Conservation (phyloP, 495 filamentous ascomycete genomes). For the Penicillium nucicola region DNA sequence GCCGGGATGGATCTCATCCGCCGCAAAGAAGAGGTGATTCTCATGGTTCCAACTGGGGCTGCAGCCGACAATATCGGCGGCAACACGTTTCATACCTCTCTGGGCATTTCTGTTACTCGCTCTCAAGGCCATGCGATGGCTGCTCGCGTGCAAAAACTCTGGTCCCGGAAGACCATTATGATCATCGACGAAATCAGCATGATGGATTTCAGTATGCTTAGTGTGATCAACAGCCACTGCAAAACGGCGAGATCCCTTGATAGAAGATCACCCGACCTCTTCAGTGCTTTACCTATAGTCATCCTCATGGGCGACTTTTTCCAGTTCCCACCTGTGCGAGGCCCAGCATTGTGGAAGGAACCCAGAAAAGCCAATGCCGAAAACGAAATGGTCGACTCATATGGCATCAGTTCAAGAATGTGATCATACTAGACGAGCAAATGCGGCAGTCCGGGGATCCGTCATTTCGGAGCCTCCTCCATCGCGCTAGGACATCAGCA, state of each 20-base stretch:
- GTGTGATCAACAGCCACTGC: neutral
- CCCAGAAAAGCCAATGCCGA: neutral
- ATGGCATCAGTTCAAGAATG: slow-evolving; percentile 9
- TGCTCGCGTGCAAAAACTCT: neutral
- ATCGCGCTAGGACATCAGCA: neutral
- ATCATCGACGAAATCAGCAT: slow-evolving; percentile 7
- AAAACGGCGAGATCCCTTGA: neutral
- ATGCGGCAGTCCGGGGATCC: slow-evolving; percentile 4
- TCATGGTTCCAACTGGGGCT: too few relatives aligned
- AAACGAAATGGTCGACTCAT: neutral
- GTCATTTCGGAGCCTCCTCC: slow-evolving; percentile 1
- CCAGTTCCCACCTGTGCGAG: neutral
- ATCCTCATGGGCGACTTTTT: neutral
- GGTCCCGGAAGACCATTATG: slow-evolving; percentile 5
- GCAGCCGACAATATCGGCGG: too few relatives aligned
- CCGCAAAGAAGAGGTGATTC: too few relatives aligned
- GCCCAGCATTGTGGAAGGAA: neutral
- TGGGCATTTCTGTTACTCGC: too few relatives aligned
- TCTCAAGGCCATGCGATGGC: neutral
- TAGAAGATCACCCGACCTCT: neutral
- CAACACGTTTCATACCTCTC: too few relatives aligned
- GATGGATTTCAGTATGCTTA: neutral
- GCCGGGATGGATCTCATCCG: neutral
- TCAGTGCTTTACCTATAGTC: neutral
- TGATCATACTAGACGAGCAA: slow-evolving; percentile 7